These are phyloP conservation scores for Lagerstroemia speciosa DNA, from an alignment of 345 rosid genomes.

Conservation along the genomic window DNA sequence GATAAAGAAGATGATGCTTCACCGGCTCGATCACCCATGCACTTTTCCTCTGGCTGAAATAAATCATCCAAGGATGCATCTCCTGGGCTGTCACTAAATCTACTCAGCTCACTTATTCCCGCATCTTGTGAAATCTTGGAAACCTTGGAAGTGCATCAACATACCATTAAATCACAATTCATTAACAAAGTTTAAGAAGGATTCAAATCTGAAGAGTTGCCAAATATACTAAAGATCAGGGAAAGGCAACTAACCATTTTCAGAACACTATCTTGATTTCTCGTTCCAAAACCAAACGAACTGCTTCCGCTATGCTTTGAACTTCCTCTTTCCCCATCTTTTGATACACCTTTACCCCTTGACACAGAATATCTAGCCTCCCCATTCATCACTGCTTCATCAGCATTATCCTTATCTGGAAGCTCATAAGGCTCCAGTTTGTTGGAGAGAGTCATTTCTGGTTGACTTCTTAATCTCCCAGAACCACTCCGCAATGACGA, in stretches of 20 bases:
- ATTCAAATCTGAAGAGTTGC: background rate
- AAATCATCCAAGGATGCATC: slow-evolving; percentile 96
- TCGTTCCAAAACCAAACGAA: slow-evolving; percentile 45
- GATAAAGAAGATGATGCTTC: slow-evolving; percentile 83
- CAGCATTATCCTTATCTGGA: slow-evolving; percentile 22
- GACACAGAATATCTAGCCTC: slow-evolving; percentile 40
- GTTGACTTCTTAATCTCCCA: slow-evolving; percentile 24
- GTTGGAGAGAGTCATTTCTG: slow-evolving; percentile 26
- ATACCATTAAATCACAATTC: background rate
- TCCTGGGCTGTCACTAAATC: slow-evolving; percentile 89
- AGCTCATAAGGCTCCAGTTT: slow-evolving; percentile 28
- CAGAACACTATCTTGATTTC: slow-evolving; percentile 39
- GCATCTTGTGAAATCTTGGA: slow-evolving; percentile 35
- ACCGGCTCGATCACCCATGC: slow-evolving; percentile 36
- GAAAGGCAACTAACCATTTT: slow-evolving; percentile 45
- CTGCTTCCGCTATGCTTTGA: slow-evolving; percentile 32
- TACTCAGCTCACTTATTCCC: slow-evolving; percentile 70
- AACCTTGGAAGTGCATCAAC: slow-evolving; percentile 36
- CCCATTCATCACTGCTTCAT: slow-evolving; percentile 36
- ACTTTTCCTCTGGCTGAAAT: slow-evolving; percentile 75
- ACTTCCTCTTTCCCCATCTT: slow-evolving; percentile 41
- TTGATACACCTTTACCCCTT: slow-evolving; percentile 28
- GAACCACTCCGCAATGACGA: slow-evolving; percentile 37
- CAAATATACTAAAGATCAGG: background rate
- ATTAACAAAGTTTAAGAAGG: background rate